Conservation (phyloP, 768 basidiomycete genomes). For the Rhizopogon vulgaris region DNA sequence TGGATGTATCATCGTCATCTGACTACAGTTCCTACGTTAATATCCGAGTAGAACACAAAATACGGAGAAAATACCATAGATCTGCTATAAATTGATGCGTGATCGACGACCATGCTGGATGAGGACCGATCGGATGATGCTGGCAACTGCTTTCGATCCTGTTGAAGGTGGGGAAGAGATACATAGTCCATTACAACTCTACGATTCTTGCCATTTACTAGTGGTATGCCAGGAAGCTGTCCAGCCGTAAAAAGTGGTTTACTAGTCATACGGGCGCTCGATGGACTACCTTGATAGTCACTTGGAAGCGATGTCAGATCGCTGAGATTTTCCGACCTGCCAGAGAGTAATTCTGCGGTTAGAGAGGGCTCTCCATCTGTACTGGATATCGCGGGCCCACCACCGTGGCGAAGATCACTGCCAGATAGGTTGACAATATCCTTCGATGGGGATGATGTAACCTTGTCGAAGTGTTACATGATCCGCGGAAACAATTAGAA, state of each 20-base stretch:
- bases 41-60: neutral
- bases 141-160: neutral
- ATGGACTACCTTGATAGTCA: conserved; percentile 7
- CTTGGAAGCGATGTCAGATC: conserved; percentile 25
- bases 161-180: neutral
- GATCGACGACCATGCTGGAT: neutral
- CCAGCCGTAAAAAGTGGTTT: neutral
- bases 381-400: neutral
- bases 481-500: neutral
- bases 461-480: neutral
- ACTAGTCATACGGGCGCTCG: too few species aligned
- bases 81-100: neutral
- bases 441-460: neutral
- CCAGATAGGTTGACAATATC: neutral
- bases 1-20: neutral
- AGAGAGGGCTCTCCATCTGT: neutral
- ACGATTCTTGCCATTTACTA: neutral
- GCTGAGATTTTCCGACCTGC: conserved; percentile 11
- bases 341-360: neutral
- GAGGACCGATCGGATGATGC: neutral
- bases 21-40: neutral
- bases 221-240: neutral
- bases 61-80: neutral
- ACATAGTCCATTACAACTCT: neutral
- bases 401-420: neutral